phyloP scores from a whole-genome alignment of 140 eudicot genomes.

The Cichorium intybus region DNA sequence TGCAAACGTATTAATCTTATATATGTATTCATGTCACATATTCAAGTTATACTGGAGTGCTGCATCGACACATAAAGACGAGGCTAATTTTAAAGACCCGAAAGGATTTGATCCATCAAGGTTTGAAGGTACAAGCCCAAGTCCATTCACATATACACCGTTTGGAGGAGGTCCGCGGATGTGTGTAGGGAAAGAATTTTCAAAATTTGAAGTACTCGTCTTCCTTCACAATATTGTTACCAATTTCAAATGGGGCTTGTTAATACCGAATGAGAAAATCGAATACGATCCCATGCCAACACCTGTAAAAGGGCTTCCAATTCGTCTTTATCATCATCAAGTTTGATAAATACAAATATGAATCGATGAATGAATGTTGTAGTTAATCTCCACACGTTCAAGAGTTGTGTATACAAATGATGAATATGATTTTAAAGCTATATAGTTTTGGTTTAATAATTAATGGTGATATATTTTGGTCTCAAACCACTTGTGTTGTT shows the following conservation, averaged over 20 bases:
- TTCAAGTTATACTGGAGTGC: slow-evolving; percentile 43
- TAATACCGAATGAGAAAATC: slow-evolving; percentile 43
- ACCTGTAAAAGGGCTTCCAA: slow-evolving; percentile 43
- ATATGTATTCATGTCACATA: background rate
- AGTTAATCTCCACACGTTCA: too few species aligned
- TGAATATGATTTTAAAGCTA: too few species aligned
- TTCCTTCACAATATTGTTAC: slow-evolving; percentile 47
- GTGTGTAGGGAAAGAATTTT: slow-evolving; percentile 62
- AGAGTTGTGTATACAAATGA: too few species aligned
- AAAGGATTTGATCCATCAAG: slow-evolving; percentile 46
- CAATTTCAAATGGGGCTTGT: slow-evolving; percentile 42
- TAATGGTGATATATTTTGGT: too few species aligned
- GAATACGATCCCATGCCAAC: slow-evolving; percentile 46
- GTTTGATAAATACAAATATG: background rate
- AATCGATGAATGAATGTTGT: background rate
- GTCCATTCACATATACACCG: slow-evolving; percentile 44
- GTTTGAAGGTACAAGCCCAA: slow-evolving; percentile 50
- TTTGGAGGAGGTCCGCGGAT: slow-evolving; percentile 66
- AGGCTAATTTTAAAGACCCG: slow-evolving; percentile 17
- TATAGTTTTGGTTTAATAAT: too few species aligned
- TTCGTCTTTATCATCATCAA: slow-evolving; percentile 35
- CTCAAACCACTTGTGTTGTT: too few species aligned
- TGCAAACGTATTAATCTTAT: background rate
- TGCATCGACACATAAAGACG: slow-evolving; percentile 33
- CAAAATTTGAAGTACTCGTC: slow-evolving; percentile 42